These are phyloP conservation scores for Alternaria angustiovoidea DNA, from an alignment of 2,329 filamentous ascomycete genomes.

Conservation along the genomic window DNA sequence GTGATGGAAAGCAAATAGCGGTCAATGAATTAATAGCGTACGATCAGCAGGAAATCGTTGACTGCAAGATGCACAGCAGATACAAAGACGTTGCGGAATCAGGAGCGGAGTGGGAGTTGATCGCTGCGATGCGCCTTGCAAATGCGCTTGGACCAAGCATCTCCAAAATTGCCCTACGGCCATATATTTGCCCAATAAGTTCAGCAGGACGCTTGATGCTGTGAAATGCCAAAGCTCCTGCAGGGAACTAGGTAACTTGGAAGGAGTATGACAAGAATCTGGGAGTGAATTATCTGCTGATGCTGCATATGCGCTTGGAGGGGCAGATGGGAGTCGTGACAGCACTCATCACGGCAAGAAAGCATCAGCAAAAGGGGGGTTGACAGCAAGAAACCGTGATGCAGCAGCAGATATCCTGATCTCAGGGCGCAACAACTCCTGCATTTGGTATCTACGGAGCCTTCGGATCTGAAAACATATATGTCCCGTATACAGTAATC, in stretches of 20 bases:
- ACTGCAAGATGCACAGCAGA: conserved; percentile 2
- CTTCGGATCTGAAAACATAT: conserved; percentile 27
- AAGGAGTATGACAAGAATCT: not conserved
- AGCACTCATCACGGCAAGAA: not conserved
- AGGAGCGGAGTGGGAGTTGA: conserved; percentile 13
- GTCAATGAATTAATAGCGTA: not conserved
- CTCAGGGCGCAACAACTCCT: not conserved
- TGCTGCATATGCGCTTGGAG: not conserved
- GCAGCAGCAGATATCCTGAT: not conserved
- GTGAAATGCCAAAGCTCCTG: not conserved
- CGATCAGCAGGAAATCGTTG: not conserved
- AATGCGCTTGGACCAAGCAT: conserved; percentile 19
- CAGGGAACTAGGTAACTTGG: not conserved
- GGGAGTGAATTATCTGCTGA: not conserved
- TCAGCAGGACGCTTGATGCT: not conserved
- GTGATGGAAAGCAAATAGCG: too few species aligned
- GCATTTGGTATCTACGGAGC: conserved; percentile 18
- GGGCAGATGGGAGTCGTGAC: not conserved
- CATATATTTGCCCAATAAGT: conserved; percentile 10
- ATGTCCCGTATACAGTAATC: conserved; percentile 24
- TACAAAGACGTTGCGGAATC: conserved; percentile 18
- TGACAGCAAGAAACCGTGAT: not conserved
- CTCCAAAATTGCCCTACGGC: conserved; percentile 15
- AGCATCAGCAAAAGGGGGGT: not conserved
- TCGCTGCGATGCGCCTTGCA: conserved; percentile 18